A percentile compares a stretch with the other conserved stretches of the same genome.
phyloP scores from a whole-genome alignment of 1,284 basidiomycete genomes.

The Malassezia japonica region DNA sequence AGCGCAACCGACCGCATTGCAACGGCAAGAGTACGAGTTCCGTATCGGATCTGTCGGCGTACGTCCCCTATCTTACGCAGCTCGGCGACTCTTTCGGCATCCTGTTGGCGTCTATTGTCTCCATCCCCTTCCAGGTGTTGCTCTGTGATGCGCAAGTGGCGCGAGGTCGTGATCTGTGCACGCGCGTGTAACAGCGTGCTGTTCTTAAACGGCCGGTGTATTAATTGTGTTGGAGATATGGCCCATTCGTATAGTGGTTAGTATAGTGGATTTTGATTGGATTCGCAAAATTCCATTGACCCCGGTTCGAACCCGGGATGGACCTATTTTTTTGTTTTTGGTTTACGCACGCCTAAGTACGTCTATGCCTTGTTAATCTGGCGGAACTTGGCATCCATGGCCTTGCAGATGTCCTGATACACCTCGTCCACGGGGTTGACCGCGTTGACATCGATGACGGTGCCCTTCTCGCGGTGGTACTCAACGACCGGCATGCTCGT shows the following conservation, averaged over 20 bases:
- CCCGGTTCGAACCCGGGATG: constrained; percentile 23
- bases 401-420: constrained; percentile 34
- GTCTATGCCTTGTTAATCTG: background rate
- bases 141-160: constrained; percentile 33
- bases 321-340: constrained; percentile 14
- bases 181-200: constrained; percentile 21
- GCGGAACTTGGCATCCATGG: constrained; percentile 32
- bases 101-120: constrained; percentile 33
- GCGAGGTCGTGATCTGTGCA: constrained; percentile 31
- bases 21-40: constrained; percentile 43
- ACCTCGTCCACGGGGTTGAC: constrained; percentile 36
- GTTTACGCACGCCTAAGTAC: no score
- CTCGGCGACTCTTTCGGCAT: constrained; percentile 44
- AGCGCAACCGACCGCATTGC: constrained; percentile 4
- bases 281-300: constrained; percentile 16
- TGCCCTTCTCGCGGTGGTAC: constrained; percentile 62
- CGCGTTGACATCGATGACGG: constrained; percentile 66
- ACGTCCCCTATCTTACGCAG: constrained; percentile 16
- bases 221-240: background rate
- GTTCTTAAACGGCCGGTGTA: background rate
- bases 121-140: constrained; percentile 38
- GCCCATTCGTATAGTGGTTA: constrained; percentile 23
- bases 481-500: constrained; percentile 95
- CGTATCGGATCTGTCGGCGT: constrained; percentile 43
- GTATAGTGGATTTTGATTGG: constrained; percentile 21